Percentiles rank a stretch among this genome's conserved stretches.
These are phyloP conservation scores for Cucurbita moschata DNA, from an alignment of 306 rosid species.

Conservation along the genomic window DNA sequence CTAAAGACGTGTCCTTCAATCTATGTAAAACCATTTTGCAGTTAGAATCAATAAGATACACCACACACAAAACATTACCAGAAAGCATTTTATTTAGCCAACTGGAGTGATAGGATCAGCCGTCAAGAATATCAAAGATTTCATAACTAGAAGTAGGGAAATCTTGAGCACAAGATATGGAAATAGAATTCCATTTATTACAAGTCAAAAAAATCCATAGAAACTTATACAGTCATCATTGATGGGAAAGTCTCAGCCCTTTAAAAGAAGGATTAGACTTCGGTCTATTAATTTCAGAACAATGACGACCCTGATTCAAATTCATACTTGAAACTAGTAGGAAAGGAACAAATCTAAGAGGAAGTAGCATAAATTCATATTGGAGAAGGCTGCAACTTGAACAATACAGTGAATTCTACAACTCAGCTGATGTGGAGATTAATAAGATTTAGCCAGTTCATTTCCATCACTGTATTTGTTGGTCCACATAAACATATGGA, in stretches of 20 bases:
- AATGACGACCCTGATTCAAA: not conserved
- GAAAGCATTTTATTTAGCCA: not conserved
- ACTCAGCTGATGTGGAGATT: constrained; percentile 39
- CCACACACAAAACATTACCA: not conserved
- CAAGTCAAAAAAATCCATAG: not conserved
- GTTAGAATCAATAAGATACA: constrained; percentile 1
- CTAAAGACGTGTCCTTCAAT: constrained; percentile 3
- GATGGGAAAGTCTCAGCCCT: not conserved
- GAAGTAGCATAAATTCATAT: not conserved
- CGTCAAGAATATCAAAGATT: not conserved
- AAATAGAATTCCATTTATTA: not conserved
- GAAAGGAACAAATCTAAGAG: not conserved
- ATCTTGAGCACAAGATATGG: not conserved
- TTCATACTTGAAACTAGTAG: not conserved
- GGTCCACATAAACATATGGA: constrained; percentile 54
- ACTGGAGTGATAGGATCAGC: not conserved
- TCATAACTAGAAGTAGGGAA: not conserved
- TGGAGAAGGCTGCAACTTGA: not conserved
- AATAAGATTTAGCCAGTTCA: constrained; percentile 38
- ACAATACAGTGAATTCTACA: not conserved
- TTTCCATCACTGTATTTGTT: constrained; percentile 19
- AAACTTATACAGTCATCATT: not conserved
- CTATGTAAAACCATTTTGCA: not conserved
- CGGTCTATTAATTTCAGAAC: not conserved
- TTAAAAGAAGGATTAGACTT: not conserved